Base-by-base conservation (phyloP, 2,329 filamentous ascomycete species). In the Pseudocercospora ulei region DNA sequence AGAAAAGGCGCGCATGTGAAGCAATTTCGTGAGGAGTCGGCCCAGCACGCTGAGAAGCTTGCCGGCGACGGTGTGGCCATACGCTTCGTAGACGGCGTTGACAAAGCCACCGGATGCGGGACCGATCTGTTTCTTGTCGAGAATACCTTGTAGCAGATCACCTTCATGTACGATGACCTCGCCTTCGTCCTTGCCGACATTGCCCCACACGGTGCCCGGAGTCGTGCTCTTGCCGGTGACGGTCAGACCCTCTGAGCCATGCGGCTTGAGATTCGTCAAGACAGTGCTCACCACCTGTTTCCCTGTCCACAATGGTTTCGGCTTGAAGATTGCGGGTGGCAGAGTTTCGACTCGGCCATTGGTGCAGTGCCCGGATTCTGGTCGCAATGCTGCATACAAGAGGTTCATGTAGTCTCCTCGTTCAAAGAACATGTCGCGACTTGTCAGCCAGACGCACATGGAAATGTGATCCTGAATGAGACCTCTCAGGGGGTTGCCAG, bases 391-490 rank as follows among this genome's bases (percentile, higher is more conserved):
- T 44, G 76, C 81, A 61, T 98, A 98, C 4, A 98, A 70, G n/a
- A 98, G 69, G 58, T 96, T 82, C 48, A 95, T 83, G 59, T 96
- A 98, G 44, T 92, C 79, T 22, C 82, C 81, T 40, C 81, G 74
- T 46, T 79, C 80, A 57, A 96, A 94, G 59, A 95, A 88, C 2
- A 82, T 84, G 61, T 98, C 90, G 55, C 84, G 79, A 61, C 79
- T 93, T 41, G 87, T 94, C 40, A 98, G 74, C 62, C 81, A 80
- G 2, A 94, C 84, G 28, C 84, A 86, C 59, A 98, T 88, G 2
- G 88, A 95, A 44, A 98, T 82, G 62, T 98, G 90, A 70, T 98
- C 90, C 64, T 98, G 92, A 64, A 98, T 98, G 35, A 98, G 67
- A 75, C 90, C 90, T 70, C 90, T 75, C 9, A 98, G 70, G 0